A percentile compares a stretch with the other conserved stretches of the same genome.
Conservation (phyloP, 345 rosid species). For the Bruguiera gymnorhiza region DNA sequence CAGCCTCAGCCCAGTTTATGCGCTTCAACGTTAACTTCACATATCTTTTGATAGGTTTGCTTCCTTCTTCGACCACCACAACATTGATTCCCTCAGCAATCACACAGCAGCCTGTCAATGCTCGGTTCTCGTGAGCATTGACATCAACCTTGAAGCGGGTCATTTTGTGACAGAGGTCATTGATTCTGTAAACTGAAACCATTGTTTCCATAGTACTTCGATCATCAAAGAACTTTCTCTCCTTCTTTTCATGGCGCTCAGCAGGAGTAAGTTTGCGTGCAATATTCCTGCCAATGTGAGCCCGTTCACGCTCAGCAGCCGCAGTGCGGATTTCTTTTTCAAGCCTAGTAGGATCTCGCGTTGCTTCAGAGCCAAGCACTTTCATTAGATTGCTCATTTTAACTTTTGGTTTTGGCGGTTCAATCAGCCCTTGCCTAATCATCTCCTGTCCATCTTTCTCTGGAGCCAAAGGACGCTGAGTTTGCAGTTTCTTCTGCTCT, state of each 20-base stretch:
- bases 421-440: slow-evolving; percentile 91
- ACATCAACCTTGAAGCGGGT: slow-evolving; percentile 87
- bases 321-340: slow-evolving; percentile 88
- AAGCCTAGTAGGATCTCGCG: slow-evolving; percentile 92
- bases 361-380: slow-evolving; percentile 90
- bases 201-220: slow-evolving; percentile 57
- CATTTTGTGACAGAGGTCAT: slow-evolving; percentile 73
- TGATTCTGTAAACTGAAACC: slow-evolving; percentile 80
- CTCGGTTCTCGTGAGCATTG: slow-evolving; percentile 76
- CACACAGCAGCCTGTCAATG: slow-evolving; percentile 69
- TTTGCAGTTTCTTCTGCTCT: slow-evolving; percentile 92
- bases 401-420: slow-evolving; percentile 86
- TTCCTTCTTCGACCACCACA: slow-evolving; percentile 86
- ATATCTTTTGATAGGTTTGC: slow-evolving; percentile 81
- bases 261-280: slow-evolving; percentile 94
- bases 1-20: slow-evolving; percentile 84
- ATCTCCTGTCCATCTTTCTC: slow-evolving; percentile 94
- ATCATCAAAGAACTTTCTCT: slow-evolving; percentile 85
- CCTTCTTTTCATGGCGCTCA: slow-evolving; percentile 89
- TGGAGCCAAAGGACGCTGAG: slow-evolving; percentile 80
- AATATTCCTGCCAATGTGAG: slow-evolving; percentile 84
- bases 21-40: slow-evolving; percentile 81
- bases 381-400: slow-evolving; percentile 95
- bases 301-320: slow-evolving; percentile 96
- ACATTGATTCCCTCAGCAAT: slow-evolving; percentile 68